phyloP scores from a whole-genome alignment of 2,329 filamentous ascomycete genomes.

The Venturiaceae sp. region DNA sequence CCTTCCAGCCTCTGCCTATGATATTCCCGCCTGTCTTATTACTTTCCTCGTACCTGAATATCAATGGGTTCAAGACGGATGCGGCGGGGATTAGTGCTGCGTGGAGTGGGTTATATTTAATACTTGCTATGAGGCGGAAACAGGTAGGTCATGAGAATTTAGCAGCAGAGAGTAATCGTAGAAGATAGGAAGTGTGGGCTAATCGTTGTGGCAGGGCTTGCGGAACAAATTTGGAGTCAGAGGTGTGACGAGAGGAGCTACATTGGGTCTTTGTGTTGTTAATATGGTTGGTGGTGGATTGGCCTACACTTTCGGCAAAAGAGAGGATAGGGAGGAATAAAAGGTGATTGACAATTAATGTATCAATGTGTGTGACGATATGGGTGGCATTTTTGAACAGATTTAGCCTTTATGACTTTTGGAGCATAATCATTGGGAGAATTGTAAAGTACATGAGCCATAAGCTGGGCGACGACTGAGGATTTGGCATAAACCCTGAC shows the following conservation, averaged over 20 bases:
- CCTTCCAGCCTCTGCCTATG: constrained; percentile 56
- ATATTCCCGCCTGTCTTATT: constrained; percentile 57
- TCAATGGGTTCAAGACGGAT: constrained; percentile 53
- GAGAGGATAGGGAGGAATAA: constrained; percentile 20
- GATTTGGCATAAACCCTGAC: no score
- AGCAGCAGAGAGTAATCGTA: no score
- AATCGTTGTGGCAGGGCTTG: constrained; percentile 22
- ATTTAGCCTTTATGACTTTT: no score
- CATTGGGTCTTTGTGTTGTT: constrained; percentile 38
- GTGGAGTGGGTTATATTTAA: constrained; percentile 56
- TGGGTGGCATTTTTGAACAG: not conserved
- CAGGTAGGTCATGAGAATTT: constrained; percentile 19
- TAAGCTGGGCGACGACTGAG: no score
- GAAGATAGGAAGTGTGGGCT: not conserved
- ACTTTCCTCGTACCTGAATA: constrained; percentile 56
- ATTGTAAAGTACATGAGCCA: no score
- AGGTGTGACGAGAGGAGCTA: constrained; percentile 41
- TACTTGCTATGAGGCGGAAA: constrained; percentile 50
- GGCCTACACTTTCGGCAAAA: constrained; percentile 41
- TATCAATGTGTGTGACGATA: not conserved
- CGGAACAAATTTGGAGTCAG: constrained; percentile 38
- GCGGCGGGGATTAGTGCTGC: constrained; percentile 53
- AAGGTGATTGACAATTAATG: not conserved
- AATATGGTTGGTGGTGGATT: constrained; percentile 42
- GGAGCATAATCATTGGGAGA: not conserved